Base-by-base conservation (phyloP, 2,329 filamentous ascomycete species). In the Alternaria gansuensis region DNA sequence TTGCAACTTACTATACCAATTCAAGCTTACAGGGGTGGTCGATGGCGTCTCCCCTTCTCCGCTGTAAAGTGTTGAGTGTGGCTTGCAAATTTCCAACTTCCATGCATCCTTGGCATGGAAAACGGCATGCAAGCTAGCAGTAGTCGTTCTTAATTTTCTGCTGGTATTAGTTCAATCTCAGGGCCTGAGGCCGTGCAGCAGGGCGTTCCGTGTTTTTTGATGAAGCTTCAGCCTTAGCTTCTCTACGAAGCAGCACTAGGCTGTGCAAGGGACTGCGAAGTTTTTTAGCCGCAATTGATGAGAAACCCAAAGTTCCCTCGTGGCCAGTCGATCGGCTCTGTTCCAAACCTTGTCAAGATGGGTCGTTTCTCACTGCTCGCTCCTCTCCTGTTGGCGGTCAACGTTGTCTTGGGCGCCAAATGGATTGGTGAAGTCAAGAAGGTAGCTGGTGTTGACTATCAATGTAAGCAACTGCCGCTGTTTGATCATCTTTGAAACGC, bases 401-500 rank as follows among this genome's bases (percentile, higher is more conserved):
- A 63, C 49, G 57, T 54, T 28, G 68, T 59, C 3, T 36, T 65
- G 26, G 67, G 53, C 34, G 63, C 63, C 3, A 57, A 63, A 21
- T 76, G 73, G 74, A 67, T 65, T 28, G 74, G 74, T 14, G 74
- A 76, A 55, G 57, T 66, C 17, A 73, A 69, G 57, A 64, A 66
- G 34, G 60, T 66, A 4, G 61, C 66, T 36, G 68, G 70, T 13
- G 51, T 61, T 4, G 62, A 62, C 3, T 75, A 75, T 34, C 64
- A 73, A 28, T 77, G 74, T 54, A 50, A 54, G 51, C 11, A 24
- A 39, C 3, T 7, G n/a, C 11, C n/a, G 3, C 14, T 28, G 7
- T 26, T 26, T 14, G 1, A 33, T 29, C 5, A 9, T 14, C 14
- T 7, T 13, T 17, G 11, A 11, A 6, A 29, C 3, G 24, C 2